These are phyloP conservation scores for Lyophyllum semitale DNA, from an alignment of 768 basidiomycete species.

Conservation along the genomic window DNA sequence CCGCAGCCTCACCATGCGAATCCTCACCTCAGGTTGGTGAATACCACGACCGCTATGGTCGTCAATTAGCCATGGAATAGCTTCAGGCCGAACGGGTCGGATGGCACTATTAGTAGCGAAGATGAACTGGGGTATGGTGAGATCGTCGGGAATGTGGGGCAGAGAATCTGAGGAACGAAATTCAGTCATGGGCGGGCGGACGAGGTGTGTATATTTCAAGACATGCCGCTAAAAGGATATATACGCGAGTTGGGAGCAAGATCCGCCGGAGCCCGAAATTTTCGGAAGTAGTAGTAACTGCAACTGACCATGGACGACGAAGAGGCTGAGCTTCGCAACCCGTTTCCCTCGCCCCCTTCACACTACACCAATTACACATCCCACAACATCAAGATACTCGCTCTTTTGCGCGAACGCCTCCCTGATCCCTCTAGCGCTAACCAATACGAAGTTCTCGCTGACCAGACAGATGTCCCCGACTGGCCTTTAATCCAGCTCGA, in stretches of 20 bases:
- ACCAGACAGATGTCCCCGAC: slow-evolving; percentile 74
- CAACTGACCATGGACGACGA: slow-evolving; percentile 61
- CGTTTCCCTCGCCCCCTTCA: slow-evolving; percentile 88
- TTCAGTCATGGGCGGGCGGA: slow-evolving; percentile 28
- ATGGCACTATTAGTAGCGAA: slow-evolving; percentile 43
- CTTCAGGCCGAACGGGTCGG: slow-evolving; percentile 46
- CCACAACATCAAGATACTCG: slow-evolving; percentile 71
- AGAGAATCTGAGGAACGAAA: slow-evolving; percentile 33
- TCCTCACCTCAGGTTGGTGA: slow-evolving; percentile 48
- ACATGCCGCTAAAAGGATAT: neutral
- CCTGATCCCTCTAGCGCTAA: slow-evolving; percentile 43
- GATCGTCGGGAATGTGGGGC: slow-evolving; percentile 58
- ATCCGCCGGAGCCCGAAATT: neutral
- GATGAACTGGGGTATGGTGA: slow-evolving; percentile 69
- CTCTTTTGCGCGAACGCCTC: slow-evolving; percentile 57
- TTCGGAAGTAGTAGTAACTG: neutral
- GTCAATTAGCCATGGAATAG: slow-evolving; percentile 60
- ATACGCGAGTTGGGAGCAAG: neutral
- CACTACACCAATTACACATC: slow-evolving; percentile 78
- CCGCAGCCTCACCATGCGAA: neutral
- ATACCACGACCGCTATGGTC: slow-evolving; percentile 50
- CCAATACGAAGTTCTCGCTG: slow-evolving; percentile 66
- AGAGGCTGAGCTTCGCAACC: slow-evolving; percentile 77
- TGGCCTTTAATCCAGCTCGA: slow-evolving; percentile 78
- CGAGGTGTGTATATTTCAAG: neutral